Base-by-base conservation (phyloP, 306 rosid genomes). In the Vigna unguiculata region DNA sequence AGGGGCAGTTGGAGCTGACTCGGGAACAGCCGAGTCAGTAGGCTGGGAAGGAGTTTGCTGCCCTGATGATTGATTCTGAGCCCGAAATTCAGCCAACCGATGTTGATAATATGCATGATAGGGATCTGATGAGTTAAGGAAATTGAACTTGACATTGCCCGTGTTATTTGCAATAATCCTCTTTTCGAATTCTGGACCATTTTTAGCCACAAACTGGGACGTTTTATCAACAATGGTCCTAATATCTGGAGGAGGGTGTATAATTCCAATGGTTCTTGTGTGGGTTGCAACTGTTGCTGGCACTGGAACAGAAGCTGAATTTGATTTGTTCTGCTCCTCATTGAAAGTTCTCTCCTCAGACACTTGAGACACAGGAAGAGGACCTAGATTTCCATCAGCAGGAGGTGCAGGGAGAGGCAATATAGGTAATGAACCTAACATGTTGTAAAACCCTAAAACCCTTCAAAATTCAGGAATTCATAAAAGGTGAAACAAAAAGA, bases 31-130 rank as follows among this genome's bases (percentile, higher is more conserved):
- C 0, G 87, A 83, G 71, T 95, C 98, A 17, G 54, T 77, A 71
- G 79, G 61, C 62, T 78, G 85, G 3, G 14, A 72, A 77, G 83
- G 17, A 48, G 88, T 83, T 57, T 82, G 91, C 83, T 5, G 88
- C 4, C 41, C 59, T 17, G 93, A 84, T 53, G 94, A 88, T 24
- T 83, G 95, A 78, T 83, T 85, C 81, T 92, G 98, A 36, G 93
- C 90, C 60, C 97, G 92, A 59, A 88, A 90, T 55, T 95, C 97
- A 59, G 92, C 48, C 87, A 95, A 49, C n/a, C 97, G 64, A 19
- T 95, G 97, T 70, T 95, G 97, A 82, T 95, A 95, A 71, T 95
- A 95, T 0, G 96, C 97, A 82, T 92, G 97, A 83, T 89, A 95
- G 0, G 97, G 97, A 82, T 92, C 95, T 0, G 96, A 81, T 1